Conservation (phyloP, 139 green algal genomes). For the Pleodorina starrii region DNA sequence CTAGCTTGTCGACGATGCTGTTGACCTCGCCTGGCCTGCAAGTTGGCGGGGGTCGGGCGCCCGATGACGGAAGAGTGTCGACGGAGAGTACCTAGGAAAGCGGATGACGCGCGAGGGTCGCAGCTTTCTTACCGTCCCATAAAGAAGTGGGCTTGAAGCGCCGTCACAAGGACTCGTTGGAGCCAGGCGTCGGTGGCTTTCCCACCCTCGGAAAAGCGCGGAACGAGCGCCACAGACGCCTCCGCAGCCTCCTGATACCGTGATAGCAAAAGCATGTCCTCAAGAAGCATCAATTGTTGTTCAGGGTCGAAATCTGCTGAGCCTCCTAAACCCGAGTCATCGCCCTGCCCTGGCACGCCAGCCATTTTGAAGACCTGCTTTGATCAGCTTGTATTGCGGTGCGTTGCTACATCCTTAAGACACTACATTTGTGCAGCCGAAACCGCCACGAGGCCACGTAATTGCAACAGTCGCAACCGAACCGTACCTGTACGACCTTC, state of each 20-base stretch:
- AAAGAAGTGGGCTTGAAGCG: conserved; percentile 27
- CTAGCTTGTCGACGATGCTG: not conserved
- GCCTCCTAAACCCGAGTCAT: too few species aligned
- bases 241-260: conserved; percentile 2
- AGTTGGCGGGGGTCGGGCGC: too few species aligned
- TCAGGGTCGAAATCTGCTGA: not conserved
- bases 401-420: too few species aligned
- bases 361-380: too few species aligned
- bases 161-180: not conserved
- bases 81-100: too few species aligned
- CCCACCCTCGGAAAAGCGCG: not conserved
- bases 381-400: too few species aligned
- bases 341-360: too few species aligned
- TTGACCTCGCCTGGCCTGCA: conserved; percentile 9
- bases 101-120: too few species aligned
- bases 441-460: too few species aligned
- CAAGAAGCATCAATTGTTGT: not conserved
- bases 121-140: conserved; percentile 4
- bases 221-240: not conserved
- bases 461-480: not conserved
- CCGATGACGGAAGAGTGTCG: too few species aligned
- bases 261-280: conserved; percentile 4
- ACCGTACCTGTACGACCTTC: too few species aligned
- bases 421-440: too few species aligned
- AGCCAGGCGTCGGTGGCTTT: not conserved